Evolutionary conservation across 1,284 basidiomycete species (phyloP), one percentile per base, ranked within the genome.

Genomic region (Rhodotorula sp.): DNA sequence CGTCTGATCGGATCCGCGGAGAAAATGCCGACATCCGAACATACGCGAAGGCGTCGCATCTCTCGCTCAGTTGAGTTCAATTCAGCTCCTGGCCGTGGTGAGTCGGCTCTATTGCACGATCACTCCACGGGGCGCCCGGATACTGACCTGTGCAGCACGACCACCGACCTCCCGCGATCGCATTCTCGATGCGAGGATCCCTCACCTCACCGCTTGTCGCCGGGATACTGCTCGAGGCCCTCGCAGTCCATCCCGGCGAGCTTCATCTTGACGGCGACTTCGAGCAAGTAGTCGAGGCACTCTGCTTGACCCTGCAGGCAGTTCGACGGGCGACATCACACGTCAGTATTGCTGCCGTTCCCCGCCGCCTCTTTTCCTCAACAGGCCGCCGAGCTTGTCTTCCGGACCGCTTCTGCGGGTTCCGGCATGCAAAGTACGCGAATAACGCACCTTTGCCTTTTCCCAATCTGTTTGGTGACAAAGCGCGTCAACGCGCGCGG

Each of bases 211-310:
- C 54, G 30, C 60, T 62, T 54, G 37, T 44, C 42, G n/a, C n/a
- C n/a, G 53, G 53, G 14, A 17, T 29, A 64, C 63, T 64, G 63
- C n/a, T 64, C 46, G 33, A 72, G 55, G 3, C 73, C 73, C 20
- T 65, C 64, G n/a, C 62, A 63, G 26, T 66, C 51, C 51, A 75
- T 60, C 6, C 80, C 80, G 3, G 79, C 79, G 29, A 79, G 71
- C 56, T 75, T 78, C 89, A 91, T 90, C 81, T 89, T 91, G 66
- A 91, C 89, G 30, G 87, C 88, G 63, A 93, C 87, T 79, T 93
- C 91, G 75, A 93, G 91, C 18, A 93, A 83, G 79, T 93, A 93
- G 79, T 93, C 91, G 53, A 93, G 84, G 79, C 91, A 93, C 86
- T 90, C 78, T 29, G 76, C 76, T 57, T 72, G 66, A n/a, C 62